phyloP scores from a whole-genome alignment of 208 protist species.

The Trypanosoma vivax region DNA sequence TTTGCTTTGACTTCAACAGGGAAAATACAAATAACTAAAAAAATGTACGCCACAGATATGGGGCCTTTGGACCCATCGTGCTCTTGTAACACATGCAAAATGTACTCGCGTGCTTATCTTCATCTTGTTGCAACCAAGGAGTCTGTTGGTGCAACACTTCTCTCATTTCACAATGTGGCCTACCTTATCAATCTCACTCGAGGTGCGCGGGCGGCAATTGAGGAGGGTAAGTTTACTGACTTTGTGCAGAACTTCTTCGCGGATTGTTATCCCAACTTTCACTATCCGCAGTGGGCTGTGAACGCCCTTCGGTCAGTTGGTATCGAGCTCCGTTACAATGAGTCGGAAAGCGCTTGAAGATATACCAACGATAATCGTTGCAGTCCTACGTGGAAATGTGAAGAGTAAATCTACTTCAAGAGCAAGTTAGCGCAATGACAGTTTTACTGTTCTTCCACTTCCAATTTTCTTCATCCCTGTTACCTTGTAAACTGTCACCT shows the following conservation, averaged over 20 bases:
- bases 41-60: slow-evolving; percentile 63
- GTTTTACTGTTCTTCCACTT: too few species aligned
- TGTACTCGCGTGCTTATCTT: slow-evolving; percentile 92
- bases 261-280: slow-evolving; percentile 64
- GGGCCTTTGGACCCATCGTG: slow-evolving; percentile 85
- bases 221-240: slow-evolving; percentile 63
- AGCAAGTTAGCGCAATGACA: too few species aligned
- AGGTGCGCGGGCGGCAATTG: slow-evolving; percentile 75
- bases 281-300: slow-evolving; percentile 87
- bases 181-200: slow-evolving; percentile 93
- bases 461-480: too few species aligned
- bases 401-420: slow-evolving; percentile 1
- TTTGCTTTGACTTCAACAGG: slow-evolving; percentile 87
- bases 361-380: too few species aligned
- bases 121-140: slow-evolving; percentile 88
- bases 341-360: neutral
- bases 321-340: slow-evolving; percentile 41
- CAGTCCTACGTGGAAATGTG: neutral
- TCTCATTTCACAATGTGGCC: slow-evolving; percentile 98
- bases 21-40: slow-evolving; percentile 74
- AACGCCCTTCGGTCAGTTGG: slow-evolving; percentile 77
- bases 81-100: slow-evolving; percentile 86
- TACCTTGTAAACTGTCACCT: too few species aligned
- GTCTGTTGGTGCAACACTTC: slow-evolving; percentile 83
- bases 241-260: slow-evolving; percentile 89